These are phyloP conservation scores for Daldinia bambusicola DNA, from an alignment of 495 filamentous ascomycete species.

Conservation along the genomic window DNA sequence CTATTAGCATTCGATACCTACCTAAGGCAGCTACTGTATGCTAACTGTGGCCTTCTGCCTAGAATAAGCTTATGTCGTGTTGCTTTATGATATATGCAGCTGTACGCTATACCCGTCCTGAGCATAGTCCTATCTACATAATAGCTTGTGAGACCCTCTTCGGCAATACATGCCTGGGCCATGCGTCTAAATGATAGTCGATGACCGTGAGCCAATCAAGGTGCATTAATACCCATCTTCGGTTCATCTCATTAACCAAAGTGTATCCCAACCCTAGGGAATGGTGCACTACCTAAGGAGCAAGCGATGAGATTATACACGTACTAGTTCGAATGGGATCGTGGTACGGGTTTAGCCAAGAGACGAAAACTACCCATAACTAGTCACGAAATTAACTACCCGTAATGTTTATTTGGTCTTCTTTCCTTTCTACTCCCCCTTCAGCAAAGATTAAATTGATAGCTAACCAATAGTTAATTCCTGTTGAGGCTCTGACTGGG, in stretches of 20 bases:
- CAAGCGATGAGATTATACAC: background rate
- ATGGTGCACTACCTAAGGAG: background rate
- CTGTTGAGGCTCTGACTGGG: constrained; percentile 4
- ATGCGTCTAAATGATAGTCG: constrained; percentile 6
- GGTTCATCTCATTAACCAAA: constrained; percentile 14
- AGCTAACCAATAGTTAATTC: background rate
- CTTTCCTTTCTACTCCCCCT: background rate
- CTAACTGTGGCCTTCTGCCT: constrained; percentile 21
- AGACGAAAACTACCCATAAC: background rate
- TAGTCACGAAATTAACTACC: constrained; percentile 3
- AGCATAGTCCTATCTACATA: constrained; percentile 21
- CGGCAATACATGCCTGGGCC: background rate
- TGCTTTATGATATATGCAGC: background rate
- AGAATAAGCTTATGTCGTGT: constrained; percentile 3
- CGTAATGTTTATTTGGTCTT: constrained; percentile 10
- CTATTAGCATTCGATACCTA: background rate
- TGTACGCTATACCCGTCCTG: background rate
- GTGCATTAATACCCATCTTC: constrained; percentile 1
- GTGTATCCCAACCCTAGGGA: background rate
- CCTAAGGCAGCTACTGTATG: background rate
- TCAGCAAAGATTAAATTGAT: background rate
- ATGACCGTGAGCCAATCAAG: background rate
- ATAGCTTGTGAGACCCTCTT: constrained; percentile 16
- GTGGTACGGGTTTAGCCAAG: too few relatives aligned
- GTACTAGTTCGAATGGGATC: too few relatives aligned